phyloP scores from a whole-genome alignment of 768 basidiomycete genomes.

The Leucocoprinus birnbaumii region DNA sequence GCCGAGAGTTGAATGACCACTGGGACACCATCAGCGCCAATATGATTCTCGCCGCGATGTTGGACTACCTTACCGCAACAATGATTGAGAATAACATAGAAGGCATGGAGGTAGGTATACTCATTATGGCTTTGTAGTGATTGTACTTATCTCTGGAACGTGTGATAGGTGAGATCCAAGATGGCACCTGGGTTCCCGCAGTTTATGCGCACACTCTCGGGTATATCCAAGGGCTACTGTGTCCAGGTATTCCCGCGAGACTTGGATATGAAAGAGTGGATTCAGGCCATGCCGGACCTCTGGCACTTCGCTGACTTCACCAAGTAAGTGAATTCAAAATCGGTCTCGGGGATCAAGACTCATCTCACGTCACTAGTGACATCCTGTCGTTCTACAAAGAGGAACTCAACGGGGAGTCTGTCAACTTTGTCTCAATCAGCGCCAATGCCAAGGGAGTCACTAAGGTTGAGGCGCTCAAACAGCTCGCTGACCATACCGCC shows the following conservation, averaged over 20 bases:
- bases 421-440: conserved; percentile 30
- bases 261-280: neutral
- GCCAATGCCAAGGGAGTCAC: conserved; percentile 20
- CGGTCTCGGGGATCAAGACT: neutral
- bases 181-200: conserved; percentile 1
- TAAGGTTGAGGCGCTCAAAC: conserved; percentile 23
- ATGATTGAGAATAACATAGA: neutral
- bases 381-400: conserved; percentile 39
- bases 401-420: conserved; percentile 28
- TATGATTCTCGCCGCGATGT: neutral
- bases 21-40: neutral
- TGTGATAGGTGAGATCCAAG: neutral
- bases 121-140: neutral
- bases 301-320: conserved; percentile 2
- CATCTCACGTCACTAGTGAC: conserved; percentile 23
- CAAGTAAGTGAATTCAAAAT: neutral
- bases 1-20: neutral
- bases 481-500: conserved; percentile 18
- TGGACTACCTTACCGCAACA: neutral
- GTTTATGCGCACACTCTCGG: neutral
- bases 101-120: neutral
- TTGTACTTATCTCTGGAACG: neutral
- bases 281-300: conserved; percentile 4
- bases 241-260: neutral
- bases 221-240: neutral